Conservation (phyloP, 2,329 filamentous ascomycete species). For the Cordyceps farinosa region DNA sequence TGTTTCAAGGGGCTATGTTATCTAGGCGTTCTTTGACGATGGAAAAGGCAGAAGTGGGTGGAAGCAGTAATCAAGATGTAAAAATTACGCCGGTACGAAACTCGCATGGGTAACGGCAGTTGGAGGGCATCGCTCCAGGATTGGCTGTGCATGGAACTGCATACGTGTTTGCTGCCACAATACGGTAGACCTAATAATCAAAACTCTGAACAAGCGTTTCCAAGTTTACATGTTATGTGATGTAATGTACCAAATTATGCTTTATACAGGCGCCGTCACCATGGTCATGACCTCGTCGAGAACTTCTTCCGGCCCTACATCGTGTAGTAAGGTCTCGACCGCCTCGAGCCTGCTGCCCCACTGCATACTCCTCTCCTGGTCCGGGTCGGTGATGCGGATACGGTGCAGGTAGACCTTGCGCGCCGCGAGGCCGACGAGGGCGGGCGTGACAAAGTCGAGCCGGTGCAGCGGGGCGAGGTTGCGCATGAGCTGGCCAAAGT, state of each 20-base stretch:
- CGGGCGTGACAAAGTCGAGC: constrained; percentile 76
- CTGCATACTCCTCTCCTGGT: constrained; percentile 81
- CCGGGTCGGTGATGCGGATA: constrained; percentile 64
- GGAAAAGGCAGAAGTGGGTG: background rate
- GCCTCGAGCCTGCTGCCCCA: constrained; percentile 81
- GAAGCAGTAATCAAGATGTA: background rate
- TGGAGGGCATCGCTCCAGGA: background rate
- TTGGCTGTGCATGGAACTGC: background rate
- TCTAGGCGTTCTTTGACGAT: constrained; percentile 6
- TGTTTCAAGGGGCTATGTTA: background rate
- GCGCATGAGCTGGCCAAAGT: constrained; percentile 67
- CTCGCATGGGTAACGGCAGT: no score
- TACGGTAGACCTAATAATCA: constrained; percentile 12
- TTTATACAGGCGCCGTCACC: constrained; percentile 49
- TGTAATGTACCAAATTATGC: background rate
- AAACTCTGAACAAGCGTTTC: background rate
- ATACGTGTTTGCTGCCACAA: background rate
- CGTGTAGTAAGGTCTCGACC: constrained; percentile 63
- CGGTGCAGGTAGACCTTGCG: constrained; percentile 87
- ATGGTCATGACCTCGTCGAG: constrained; percentile 60
- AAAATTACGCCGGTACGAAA: constrained; percentile 5
- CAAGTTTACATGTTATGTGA: background rate
- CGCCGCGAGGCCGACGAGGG: constrained; percentile 75
- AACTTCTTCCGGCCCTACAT: constrained; percentile 57
- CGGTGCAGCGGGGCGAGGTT: constrained; percentile 79